Base-by-base conservation (phyloP, 2,329 filamentous ascomycete genomes). In the Claviceps quebecensis region DNA sequence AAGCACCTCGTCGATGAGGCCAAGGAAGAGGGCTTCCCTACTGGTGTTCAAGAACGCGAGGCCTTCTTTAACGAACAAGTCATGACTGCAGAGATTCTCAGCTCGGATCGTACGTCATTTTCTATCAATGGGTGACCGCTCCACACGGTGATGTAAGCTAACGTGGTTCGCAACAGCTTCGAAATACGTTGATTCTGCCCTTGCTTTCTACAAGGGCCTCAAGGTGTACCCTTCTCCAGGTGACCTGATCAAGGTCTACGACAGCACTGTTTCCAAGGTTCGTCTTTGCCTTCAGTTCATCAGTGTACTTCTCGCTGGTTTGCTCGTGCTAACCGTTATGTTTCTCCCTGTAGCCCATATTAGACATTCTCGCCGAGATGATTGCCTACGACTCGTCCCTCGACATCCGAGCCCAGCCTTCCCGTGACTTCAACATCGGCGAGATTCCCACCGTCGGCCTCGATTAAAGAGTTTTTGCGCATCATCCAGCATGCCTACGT, bases 301-400 rank as follows among this genome's bases (percentile, higher is more conserved):
- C 2, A 2, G 19, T 19, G 19, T 19, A 19, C 19, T 19, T 19
- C 19, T 19, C 19, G 19, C 19, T 19, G 19, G 19, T 19, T 19
- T 19, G 19, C 19, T 19, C 19, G 19, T 19, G 19, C 19, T 38
- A 45, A 49, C 34, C 40, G 46, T 26, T 19, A 34, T 19, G 19
- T 9, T 40, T 36, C 9, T 53, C 9, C 8, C 19, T 37, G 3
- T 57, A 93, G 86, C 83, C 90, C 56, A 87, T 97, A 61, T 83
- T 98, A 61, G 91, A 98, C 69, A 84, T 97, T 61, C 82, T 98
- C 56, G 93, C 93, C 58, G 88, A 96, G 73, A 96, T 98, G 88
- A 95, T 98, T 63, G 91, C 90, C 57, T 81, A 90, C 68, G 93
- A 97, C 72, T 80, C 84, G 56, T 81, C 74, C 57, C 72, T 88